Percentiles rank a stretch among this genome's conserved stretches.
These are phyloP conservation scores for Calonectria ilicicola DNA, from an alignment of 2,329 filamentous ascomycete genomes.

Conservation along the genomic window DNA sequence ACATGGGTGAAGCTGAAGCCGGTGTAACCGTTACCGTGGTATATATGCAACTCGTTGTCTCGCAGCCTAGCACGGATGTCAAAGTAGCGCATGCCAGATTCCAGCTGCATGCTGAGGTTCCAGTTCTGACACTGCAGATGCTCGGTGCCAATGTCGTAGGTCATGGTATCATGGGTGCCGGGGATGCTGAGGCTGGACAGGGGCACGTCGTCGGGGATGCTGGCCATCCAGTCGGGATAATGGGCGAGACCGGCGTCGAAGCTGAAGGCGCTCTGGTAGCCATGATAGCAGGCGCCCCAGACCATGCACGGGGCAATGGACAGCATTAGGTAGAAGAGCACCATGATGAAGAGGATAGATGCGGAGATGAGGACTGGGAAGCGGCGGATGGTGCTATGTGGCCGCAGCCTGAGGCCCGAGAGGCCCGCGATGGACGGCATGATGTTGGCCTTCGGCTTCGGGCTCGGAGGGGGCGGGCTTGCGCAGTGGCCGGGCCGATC, in stretches of 20 bases:
- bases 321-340: constrained; percentile 41
- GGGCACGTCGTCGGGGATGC: constrained; percentile 53
- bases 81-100: constrained; percentile 61
- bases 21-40: constrained; percentile 59
- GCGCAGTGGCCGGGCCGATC: constrained; percentile 22
- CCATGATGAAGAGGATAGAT: constrained; percentile 38
- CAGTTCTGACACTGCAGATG: constrained; percentile 61
- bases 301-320: constrained; percentile 44
- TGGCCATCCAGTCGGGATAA: constrained; percentile 57
- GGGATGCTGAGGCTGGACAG: constrained; percentile 62
- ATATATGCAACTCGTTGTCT: constrained; percentile 58
- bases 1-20: constrained; percentile 59
- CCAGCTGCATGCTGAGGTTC: constrained; percentile 57
- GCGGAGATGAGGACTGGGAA: constrained; percentile 33
- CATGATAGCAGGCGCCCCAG: constrained; percentile 43
- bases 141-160: constrained; percentile 52
- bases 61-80: constrained; percentile 60
- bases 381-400: constrained; percentile 30
- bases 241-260: constrained; percentile 54
- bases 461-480: constrained; percentile 25
- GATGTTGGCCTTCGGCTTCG: constrained; percentile 27
- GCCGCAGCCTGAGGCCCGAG: constrained; percentile 28
- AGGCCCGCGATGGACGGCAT: constrained; percentile 35
- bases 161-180: constrained; percentile 67
- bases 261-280: constrained; percentile 50